A percentile compares a stretch with the other conserved stretches of the same genome.
These are phyloP conservation scores for Capsella bursapastoris DNA, from an alignment of 345 rosid species.

Conservation along the genomic window DNA sequence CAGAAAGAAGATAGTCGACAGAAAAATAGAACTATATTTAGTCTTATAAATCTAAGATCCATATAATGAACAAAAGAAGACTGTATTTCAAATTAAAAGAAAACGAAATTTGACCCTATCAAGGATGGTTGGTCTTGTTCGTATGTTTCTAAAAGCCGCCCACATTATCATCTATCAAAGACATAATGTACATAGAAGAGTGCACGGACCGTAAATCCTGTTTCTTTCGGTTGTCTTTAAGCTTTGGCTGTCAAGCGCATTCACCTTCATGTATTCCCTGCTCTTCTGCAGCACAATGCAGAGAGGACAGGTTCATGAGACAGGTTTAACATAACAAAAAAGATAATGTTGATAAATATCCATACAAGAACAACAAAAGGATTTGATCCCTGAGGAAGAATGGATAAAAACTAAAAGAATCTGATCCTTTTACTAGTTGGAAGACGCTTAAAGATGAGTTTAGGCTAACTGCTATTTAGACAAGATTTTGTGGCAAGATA, in stretches of 20 bases:
- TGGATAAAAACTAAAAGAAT: too few relatives aligned
- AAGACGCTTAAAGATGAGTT: too few relatives aligned
- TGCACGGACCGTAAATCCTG: conserved; percentile 28
- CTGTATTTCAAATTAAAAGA: conserved; percentile 6
- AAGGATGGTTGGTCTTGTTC: conserved; percentile 18
- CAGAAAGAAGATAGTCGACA: background rate
- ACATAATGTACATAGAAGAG: conserved; percentile 37
- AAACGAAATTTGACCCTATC: conserved; percentile 9
- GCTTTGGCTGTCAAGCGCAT: conserved; percentile 17
- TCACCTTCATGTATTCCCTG: conserved; percentile 24
- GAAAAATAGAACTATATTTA: background rate
- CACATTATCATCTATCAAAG: conserved; percentile 40
- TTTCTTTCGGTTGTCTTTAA: conserved; percentile 13
- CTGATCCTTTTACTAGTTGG: too few relatives aligned
- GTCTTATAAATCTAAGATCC: conserved; percentile 28
- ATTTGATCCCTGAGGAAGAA: too few relatives aligned
- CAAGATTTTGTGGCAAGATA: conserved; percentile 1
- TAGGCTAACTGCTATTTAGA: background rate
- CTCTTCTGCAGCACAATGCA: conserved; percentile 30
- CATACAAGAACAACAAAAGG: conserved; percentile 13
- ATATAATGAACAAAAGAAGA: conserved; percentile 32
- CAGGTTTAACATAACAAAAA: background rate
- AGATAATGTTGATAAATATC: background rate
- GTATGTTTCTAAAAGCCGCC: conserved; percentile 34
- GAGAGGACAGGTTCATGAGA: conserved; percentile 15